phyloP scores from a whole-genome alignment of 768 basidiomycete genomes.

The Mycena metata region DNA sequence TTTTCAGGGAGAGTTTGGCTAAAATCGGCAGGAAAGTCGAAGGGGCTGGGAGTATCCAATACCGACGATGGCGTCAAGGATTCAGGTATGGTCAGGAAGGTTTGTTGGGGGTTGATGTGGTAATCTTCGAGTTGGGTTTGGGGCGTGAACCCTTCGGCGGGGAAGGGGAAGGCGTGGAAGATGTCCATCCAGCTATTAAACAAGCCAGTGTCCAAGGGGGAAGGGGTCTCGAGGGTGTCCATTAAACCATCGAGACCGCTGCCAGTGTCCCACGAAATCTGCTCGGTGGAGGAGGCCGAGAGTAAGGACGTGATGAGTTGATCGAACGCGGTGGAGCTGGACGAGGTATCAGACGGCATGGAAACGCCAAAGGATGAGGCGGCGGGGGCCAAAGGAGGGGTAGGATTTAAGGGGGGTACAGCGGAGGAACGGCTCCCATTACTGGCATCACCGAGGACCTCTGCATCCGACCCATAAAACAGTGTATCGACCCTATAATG shows the following conservation, averaged over 20 bases:
- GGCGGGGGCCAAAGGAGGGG: slow-evolving; percentile 17
- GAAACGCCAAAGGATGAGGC: slow-evolving; percentile 3
- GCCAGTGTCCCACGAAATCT: slow-evolving; percentile 16
- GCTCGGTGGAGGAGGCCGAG: slow-evolving; percentile 43
- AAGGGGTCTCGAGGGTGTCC: slow-evolving; percentile 13
- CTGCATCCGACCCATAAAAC: slow-evolving; percentile 30
- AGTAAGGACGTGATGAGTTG: slow-evolving; percentile 57
- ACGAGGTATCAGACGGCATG: slow-evolving; percentile 15
- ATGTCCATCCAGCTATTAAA: slow-evolving; percentile 68
- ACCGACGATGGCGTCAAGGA: neutral
- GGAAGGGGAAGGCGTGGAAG: slow-evolving; percentile 59
- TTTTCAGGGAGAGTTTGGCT: slow-evolving; percentile 7
- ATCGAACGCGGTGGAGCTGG: slow-evolving; percentile 50
- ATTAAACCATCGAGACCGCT: slow-evolving; percentile 7
- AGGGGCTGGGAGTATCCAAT: slow-evolving; percentile 1
- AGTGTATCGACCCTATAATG: slow-evolving; percentile 34
- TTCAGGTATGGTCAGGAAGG: slow-evolving; percentile 19
- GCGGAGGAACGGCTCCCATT: slow-evolving; percentile 23
- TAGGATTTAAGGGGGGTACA: slow-evolving; percentile 13
- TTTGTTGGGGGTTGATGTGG: slow-evolving; percentile 20
- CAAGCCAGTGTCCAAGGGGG: slow-evolving; percentile 52
- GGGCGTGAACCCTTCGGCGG: slow-evolving; percentile 46
- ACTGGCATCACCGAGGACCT: slow-evolving; percentile 47
- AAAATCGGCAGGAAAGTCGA: slow-evolving; percentile 25
- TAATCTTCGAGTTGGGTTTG: slow-evolving; percentile 22